Evolutionary conservation across 2,329 filamentous ascomycete species (phyloP).

Genomic region (Apiospora arundinis): DNA sequence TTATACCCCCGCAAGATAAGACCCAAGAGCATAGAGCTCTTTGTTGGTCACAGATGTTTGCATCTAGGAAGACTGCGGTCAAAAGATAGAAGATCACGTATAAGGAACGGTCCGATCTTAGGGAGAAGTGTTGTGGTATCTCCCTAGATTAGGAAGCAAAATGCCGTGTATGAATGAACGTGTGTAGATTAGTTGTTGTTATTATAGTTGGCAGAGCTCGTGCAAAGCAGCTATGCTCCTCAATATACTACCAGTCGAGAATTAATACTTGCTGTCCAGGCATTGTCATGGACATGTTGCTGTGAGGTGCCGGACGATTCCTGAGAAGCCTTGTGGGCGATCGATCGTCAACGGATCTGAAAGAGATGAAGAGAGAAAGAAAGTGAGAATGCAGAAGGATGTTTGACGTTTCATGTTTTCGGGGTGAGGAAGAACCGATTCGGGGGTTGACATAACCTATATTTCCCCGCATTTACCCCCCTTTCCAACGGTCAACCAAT

Average conservation of each 20-base stretch:
- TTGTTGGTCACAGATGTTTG: conserved; percentile 3
- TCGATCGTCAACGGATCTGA: background rate
- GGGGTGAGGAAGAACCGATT: background rate
- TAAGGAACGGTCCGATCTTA: background rate
- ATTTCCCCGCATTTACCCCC: conserved; percentile 9
- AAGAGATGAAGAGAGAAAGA: background rate
- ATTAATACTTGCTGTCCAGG: background rate
- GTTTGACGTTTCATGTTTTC: background rate
- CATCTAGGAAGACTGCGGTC: background rate
- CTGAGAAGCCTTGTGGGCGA: background rate
- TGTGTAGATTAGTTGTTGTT: conserved; percentile 9
- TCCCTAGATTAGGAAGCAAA: background rate
- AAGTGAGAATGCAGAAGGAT: background rate
- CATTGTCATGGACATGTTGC: background rate
- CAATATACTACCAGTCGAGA: background rate
- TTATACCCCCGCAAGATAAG: background rate
- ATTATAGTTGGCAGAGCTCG: conserved; percentile 2
- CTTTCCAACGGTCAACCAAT: background rate
- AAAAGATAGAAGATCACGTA: background rate
- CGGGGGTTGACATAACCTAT: background rate
- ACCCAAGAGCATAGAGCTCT: background rate
- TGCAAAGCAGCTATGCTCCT: background rate
- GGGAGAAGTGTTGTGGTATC: background rate
- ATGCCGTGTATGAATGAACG: background rate
- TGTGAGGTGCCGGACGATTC: no score